phyloP scores from a whole-genome alignment of 345 rosid species.

The Passiflora organensis region DNA sequence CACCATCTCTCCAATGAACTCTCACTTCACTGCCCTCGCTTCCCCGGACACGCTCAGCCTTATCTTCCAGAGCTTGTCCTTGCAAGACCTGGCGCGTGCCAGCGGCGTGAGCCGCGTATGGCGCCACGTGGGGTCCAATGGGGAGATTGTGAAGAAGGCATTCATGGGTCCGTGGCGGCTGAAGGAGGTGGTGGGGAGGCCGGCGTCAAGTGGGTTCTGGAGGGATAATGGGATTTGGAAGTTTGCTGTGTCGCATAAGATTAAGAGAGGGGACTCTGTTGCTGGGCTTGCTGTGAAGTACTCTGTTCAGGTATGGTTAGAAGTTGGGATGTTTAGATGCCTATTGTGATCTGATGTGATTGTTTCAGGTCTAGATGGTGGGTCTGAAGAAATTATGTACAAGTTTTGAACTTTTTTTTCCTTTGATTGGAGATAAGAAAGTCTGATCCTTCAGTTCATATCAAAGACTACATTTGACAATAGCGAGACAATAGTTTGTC shows the following conservation, averaged over 20 bases:
- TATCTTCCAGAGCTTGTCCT: conserved; percentile 54
- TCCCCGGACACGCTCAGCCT: conserved; percentile 59
- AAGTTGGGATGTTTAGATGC: neutral
- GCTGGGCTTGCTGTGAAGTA: conserved; percentile 83
- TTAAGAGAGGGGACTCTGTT: conserved; percentile 58
- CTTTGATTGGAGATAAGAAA: too few relatives aligned
- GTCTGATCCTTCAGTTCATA: too few relatives aligned
- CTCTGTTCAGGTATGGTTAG: conserved; percentile 63
- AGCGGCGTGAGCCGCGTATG: conserved; percentile 76
- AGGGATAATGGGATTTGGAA: conserved; percentile 65
- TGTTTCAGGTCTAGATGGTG: too few relatives aligned
- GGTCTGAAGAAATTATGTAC: too few relatives aligned
- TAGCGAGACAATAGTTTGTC: too few relatives aligned
- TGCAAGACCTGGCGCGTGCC: conserved; percentile 67
- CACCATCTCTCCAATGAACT: conserved; percentile 50
- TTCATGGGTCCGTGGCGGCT: conserved; percentile 63
- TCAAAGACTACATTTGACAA: too few relatives aligned
- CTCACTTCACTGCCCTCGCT: conserved; percentile 46
- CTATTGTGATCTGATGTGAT: too few relatives aligned
- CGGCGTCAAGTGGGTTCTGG: conserved; percentile 59
- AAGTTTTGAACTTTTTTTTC: too few relatives aligned
- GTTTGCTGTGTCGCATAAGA: conserved; percentile 73
- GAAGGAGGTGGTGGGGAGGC: conserved; percentile 57
- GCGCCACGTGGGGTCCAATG: conserved; percentile 48
- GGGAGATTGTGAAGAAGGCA: conserved; percentile 42